phyloP scores from a whole-genome alignment of 331 rosid genomes.

The Quercus lobata region DNA sequence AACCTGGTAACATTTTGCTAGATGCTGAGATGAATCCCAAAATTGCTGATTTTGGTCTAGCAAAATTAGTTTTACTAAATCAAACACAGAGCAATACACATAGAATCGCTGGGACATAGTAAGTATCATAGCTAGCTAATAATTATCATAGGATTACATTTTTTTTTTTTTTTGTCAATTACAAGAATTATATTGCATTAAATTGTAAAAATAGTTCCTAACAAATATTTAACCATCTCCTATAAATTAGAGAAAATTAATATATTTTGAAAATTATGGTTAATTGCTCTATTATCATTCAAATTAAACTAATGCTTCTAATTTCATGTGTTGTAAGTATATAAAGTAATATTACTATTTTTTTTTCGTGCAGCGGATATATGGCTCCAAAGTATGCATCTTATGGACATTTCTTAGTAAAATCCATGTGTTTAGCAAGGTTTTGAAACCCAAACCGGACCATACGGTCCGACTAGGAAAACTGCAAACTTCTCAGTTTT shows the following conservation, averaged over 20 bases:
- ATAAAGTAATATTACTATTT: background rate
- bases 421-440: conserved; percentile 40
- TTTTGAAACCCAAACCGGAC: no score
- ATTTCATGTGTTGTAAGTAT: no score
- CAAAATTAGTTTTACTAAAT: no score
- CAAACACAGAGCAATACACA: background rate
- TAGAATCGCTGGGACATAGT: background rate
- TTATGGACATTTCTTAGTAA: conserved; percentile 26
- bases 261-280: background rate
- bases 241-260: background rate
- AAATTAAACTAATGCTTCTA: background rate
- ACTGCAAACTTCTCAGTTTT: no score
- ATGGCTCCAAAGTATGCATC: conserved; percentile 48
- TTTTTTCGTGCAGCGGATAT: conserved; percentile 25
- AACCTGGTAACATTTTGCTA: no score
- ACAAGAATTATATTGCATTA: background rate
- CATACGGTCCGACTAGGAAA: no score
- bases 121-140: background rate
- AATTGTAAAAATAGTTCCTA: background rate
- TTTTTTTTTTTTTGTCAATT: background rate
- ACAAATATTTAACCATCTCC: no score
- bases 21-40: no score
- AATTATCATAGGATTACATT: background rate
- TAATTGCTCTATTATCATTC: background rate
- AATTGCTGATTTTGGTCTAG: no score